Conservation (phyloP, 768 basidiomycete genomes). For the Mycena kentingensis region DNA sequence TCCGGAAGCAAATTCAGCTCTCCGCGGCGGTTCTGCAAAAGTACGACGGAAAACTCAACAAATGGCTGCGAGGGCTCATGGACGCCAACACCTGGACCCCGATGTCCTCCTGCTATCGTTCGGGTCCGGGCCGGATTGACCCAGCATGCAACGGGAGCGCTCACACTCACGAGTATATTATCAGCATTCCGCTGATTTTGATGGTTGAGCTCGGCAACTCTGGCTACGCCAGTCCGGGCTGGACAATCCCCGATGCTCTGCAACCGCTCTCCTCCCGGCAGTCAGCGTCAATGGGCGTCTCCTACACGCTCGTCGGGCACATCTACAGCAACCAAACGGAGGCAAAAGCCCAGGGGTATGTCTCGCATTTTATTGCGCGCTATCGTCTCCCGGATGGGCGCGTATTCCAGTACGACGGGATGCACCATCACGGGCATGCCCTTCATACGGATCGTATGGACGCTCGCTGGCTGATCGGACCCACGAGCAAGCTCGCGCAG, state of each 20-base stretch:
- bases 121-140: neutral
- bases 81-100: constrained; percentile 3
- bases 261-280: neutral
- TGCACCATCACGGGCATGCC: constrained; percentile 2
- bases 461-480: constrained; percentile 1
- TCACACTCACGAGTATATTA: neutral
- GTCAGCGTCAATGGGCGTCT: neutral
- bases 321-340: constrained; percentile 9
- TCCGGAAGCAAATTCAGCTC: constrained; percentile 5
- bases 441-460: neutral
- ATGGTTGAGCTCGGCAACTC: constrained; percentile 6
- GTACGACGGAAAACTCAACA: constrained; percentile 3
- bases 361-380: constrained; percentile 14
- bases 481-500: neutral
- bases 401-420: constrained; percentile 16
- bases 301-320: constrained; percentile 6
- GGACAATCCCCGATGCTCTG: constrained; percentile 8
- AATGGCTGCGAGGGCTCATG: constrained; percentile 11
- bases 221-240: neutral
- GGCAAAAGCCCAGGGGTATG: neutral
- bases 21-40: neutral
- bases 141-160: constrained; percentile 4
- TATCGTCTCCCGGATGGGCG: constrained; percentile 9
- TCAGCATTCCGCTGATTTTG: constrained; percentile 6
- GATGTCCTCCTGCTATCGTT: constrained; percentile 7